Conservation (phyloP, 768 basidiomycete genomes). For the Mycena maculata region DNA sequence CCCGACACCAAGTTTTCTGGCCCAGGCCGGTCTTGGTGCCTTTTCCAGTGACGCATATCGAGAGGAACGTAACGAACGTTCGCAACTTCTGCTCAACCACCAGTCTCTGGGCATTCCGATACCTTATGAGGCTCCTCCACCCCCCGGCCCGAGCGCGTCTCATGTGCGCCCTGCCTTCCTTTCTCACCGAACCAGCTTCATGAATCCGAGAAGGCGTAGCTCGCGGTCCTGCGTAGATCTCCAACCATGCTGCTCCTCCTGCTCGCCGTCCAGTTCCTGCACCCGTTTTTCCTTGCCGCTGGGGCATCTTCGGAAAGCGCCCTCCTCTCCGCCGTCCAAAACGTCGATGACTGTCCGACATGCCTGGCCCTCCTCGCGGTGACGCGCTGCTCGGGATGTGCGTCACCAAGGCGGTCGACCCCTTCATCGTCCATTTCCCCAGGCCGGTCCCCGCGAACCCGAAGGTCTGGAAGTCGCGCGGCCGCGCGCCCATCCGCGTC, state of each 20-base stretch:
- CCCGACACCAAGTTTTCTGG: too few species aligned
- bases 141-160: not conserved
- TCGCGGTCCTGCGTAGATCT: too few species aligned
- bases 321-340: constrained; percentile 17
- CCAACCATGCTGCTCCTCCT: constrained; percentile 14
- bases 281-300: not conserved
- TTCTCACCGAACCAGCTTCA: constrained; percentile 12
- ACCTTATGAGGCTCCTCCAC: not conserved
- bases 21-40: too few species aligned
- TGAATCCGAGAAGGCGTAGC: not conserved
- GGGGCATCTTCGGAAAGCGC: not conserved
- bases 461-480: constrained; percentile 28
- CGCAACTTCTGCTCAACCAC: not conserved
- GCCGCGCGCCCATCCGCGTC: constrained; percentile 44
- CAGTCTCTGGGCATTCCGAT: constrained; percentile 1
- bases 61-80: constrained; percentile 13
- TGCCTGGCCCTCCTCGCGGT: constrained; percentile 39
- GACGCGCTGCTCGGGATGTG: constrained; percentile 53
- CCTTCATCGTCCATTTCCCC: constrained; percentile 44
- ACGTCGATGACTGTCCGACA: constrained; percentile 22
- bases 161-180: constrained; percentile 17
- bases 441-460: constrained; percentile 36
- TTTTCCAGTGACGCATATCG: not conserved
- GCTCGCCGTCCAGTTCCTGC: not conserved
- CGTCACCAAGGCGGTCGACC: constrained; percentile 40